Conservation (phyloP, 768 basidiomycete genomes). For the Leccinum disarticulatum region DNA sequence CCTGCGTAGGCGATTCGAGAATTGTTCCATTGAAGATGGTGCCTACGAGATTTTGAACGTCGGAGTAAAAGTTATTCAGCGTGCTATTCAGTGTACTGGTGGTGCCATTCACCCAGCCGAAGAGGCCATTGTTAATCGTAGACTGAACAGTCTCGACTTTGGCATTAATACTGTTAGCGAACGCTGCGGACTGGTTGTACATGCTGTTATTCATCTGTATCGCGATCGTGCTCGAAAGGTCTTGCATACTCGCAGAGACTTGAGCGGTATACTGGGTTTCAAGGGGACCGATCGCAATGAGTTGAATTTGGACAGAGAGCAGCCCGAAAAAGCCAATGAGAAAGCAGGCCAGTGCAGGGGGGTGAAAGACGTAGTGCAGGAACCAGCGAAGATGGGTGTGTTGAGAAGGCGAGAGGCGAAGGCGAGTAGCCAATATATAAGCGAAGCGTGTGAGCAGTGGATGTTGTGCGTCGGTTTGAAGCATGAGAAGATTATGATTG, state of each 20-base stretch:
- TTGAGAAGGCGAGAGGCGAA: conserved; percentile 59
- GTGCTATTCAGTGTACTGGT: conserved; percentile 87
- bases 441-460: conserved; percentile 71
- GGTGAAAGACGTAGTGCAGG: conserved; percentile 86
- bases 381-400: conserved; percentile 84
- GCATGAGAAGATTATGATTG: conserved; percentile 77
- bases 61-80: conserved; percentile 81
- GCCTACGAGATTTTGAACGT: conserved; percentile 76
- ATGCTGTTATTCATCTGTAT: conserved; percentile 80
- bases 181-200: conserved; percentile 74
- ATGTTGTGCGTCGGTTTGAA: conserved; percentile 66
- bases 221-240: conserved; percentile 72
- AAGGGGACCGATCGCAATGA: conserved; percentile 75
- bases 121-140: conserved; percentile 81
- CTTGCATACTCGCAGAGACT: conserved; percentile 57
- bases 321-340: conserved; percentile 92
- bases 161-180: conserved; percentile 74
- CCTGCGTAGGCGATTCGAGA: conserved; percentile 76
- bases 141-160: conserved; percentile 70
- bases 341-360: conserved; percentile 87
- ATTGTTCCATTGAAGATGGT: conserved; percentile 83
- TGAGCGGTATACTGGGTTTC: conserved; percentile 63
- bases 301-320: conserved; percentile 82
- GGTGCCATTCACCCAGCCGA: conserved; percentile 94
- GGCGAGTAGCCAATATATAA: conserved; percentile 47